Evolutionary conservation across 228 moss, liverwort and hornwort species (phyloP).

Genomic region (Sphagnum fallax): DNA sequence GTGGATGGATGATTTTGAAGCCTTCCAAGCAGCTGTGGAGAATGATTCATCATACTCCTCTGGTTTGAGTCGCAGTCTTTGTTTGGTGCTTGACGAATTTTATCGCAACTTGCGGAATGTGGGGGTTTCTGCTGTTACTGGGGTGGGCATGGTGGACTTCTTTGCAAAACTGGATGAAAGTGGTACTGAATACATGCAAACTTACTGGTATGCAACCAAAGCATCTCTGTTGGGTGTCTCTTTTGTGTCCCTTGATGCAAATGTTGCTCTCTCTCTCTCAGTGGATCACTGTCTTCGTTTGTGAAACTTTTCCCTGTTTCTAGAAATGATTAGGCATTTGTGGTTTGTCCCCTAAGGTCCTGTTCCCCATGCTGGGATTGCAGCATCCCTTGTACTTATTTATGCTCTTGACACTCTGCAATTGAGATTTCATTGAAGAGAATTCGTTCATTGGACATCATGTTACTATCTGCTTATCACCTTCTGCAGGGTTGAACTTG

Average conservation of each 20-base stretch:
- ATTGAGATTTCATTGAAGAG: not conserved
- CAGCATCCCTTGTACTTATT: not conserved
- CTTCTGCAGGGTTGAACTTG: slow-evolving; percentile 54
- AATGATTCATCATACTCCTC: slow-evolving; percentile 84
- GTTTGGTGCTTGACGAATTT: slow-evolving; percentile 89
- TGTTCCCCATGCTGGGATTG: no score
- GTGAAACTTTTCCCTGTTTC: not conserved
- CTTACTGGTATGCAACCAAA: slow-evolving; percentile 48
- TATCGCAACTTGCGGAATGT: slow-evolving; percentile 81
- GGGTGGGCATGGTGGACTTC: slow-evolving; percentile 68
- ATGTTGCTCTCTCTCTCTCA: not conserved
- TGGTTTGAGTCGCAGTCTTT: slow-evolving; percentile 83
- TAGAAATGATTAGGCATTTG: not conserved
- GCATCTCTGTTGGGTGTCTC: not conserved
- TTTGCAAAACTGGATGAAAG: slow-evolving; percentile 57
- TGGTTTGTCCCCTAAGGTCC: no score
- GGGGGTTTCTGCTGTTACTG: slow-evolving; percentile 85
- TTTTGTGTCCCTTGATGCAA: not conserved
- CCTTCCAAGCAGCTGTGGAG: slow-evolving; percentile 85
- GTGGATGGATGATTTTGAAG: slow-evolving; percentile 98
- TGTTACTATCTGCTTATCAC: not conserved
- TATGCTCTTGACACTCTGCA: not conserved
- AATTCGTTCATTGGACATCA: not conserved
- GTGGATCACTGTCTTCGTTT: not conserved
- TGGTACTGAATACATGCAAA: slow-evolving; percentile 67